Conservation (phyloP, 1,284 basidiomycete species). For the Cryptococcus amylolentus region DNA sequence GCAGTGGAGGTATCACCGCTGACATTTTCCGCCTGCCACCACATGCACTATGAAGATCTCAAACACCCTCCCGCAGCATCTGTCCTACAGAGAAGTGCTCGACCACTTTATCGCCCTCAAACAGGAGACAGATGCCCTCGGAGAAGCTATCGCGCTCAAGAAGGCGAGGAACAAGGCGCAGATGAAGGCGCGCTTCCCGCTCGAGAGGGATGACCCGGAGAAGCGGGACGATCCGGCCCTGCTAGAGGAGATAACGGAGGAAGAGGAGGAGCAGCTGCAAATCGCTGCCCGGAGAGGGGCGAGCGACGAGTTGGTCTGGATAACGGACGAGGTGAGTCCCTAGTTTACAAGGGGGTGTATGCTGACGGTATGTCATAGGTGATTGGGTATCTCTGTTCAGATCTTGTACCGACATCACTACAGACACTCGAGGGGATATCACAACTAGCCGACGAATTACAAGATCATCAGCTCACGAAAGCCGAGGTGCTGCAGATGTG, state of each 20-base stretch:
- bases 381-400: constrained; percentile 65
- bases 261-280: constrained; percentile 53
- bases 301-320: constrained; percentile 76
- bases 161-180: constrained; percentile 11
- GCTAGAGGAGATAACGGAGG: constrained; percentile 22
- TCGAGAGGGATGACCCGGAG: constrained; percentile 17
- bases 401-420: constrained; percentile 55
- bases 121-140: constrained; percentile 63
- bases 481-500: constrained; percentile 86
- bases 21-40: neutral
- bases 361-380: constrained; percentile 55
- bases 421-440: constrained; percentile 67
- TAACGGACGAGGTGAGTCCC: constrained; percentile 74
- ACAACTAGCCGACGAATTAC: constrained; percentile 64
- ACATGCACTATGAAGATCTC: constrained; percentile 59
- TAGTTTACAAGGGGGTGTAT: neutral
- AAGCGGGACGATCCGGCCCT: constrained; percentile 7
- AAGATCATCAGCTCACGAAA: constrained; percentile 72
- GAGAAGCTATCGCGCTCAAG: constrained; percentile 57
- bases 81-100: constrained; percentile 84
- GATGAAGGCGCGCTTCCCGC: constrained; percentile 17
- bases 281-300: constrained; percentile 47
- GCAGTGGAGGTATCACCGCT: constrained; percentile 1
- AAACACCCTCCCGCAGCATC: constrained; percentile 69
- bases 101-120: constrained; percentile 66